phyloP scores from a whole-genome alignment of 192 early-diverging fungal genomes.

The Coemansia sp. region DNA sequence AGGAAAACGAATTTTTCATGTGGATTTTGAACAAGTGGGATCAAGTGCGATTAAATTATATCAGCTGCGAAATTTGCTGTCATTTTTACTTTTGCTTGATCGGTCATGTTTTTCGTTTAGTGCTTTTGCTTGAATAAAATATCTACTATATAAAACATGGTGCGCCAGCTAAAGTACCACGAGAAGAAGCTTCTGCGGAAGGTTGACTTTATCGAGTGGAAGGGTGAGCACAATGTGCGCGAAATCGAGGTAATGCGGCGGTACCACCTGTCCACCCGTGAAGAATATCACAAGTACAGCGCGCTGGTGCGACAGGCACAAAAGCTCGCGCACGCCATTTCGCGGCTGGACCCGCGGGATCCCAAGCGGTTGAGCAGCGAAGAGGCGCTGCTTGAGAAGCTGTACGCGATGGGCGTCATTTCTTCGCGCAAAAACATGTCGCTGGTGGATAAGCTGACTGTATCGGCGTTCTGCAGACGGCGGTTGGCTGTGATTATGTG shows the following conservation, averaged over 20 bases:
- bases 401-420: constrained; percentile 84
- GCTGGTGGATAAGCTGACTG: constrained; percentile 77
- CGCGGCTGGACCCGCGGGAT: constrained; percentile 82
- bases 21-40: too few species aligned
- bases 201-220: constrained; percentile 93
- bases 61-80: background rate
- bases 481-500: constrained; percentile 91
- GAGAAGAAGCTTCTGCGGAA: constrained; percentile 95
- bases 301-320: constrained; percentile 76
- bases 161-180: constrained; percentile 85
- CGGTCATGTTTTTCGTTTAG: background rate
- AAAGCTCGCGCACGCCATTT: constrained; percentile 79
- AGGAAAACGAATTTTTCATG: background rate
- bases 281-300: constrained; percentile 81
- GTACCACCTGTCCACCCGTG: constrained; percentile 85
- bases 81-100: background rate
- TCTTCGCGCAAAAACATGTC: constrained; percentile 74
- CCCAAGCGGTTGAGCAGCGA: constrained; percentile 74
- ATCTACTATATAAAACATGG: constrained; percentile 24
- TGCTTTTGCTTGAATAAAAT: background rate
- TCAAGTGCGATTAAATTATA: background rate
- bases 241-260: constrained; percentile 85
- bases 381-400: constrained; percentile 76
- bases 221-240: constrained; percentile 75
- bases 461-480: constrained; percentile 83